Conservation (phyloP, 2,329 filamentous ascomycete species). For the Curvularia sp. region DNA sequence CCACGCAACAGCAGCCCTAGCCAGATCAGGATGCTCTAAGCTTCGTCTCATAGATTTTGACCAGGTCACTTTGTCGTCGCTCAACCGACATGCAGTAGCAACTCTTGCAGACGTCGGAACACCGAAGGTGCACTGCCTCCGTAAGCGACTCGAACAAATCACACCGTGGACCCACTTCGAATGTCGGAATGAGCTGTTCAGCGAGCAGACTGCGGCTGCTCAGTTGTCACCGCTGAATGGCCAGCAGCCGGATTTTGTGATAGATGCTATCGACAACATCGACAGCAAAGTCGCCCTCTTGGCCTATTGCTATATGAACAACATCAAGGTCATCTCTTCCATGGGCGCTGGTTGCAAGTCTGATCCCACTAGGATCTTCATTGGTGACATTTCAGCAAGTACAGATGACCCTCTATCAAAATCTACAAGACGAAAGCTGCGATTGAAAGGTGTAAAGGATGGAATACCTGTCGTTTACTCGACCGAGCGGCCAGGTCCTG, state of each 20-base stretch:
- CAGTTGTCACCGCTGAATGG: conserved; percentile 74
- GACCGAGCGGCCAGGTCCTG: conserved; percentile 85
- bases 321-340: conserved; percentile 84
- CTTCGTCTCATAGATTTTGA: conserved; percentile 95
- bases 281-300: conserved; percentile 92
- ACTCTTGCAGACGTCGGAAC: conserved; percentile 93
- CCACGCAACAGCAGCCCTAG: conserved; percentile 84
- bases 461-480: conserved; percentile 94
- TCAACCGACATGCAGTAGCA: conserved; percentile 95
- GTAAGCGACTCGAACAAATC: conserved; percentile 81
- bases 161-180: conserved; percentile 93
- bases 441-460: conserved; percentile 75
- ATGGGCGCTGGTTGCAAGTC: conserved; percentile 98
- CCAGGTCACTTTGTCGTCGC: conserved; percentile 90
- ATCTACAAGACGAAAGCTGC: conserved; percentile 79
- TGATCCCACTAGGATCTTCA: conserved; percentile 79
- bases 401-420: conserved; percentile 89
- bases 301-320: conserved; percentile 81
- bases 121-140: conserved; percentile 86
- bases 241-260: conserved; percentile 80
- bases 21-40: conserved; percentile 86
- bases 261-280: conserved; percentile 98
- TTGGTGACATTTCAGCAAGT: conserved; percentile 88
- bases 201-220: conserved; percentile 67
- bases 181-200: conserved; percentile 83